Base-by-base conservation (phyloP, 2,329 filamentous ascomycete species). In the Colletotrichum salicis region DNA sequence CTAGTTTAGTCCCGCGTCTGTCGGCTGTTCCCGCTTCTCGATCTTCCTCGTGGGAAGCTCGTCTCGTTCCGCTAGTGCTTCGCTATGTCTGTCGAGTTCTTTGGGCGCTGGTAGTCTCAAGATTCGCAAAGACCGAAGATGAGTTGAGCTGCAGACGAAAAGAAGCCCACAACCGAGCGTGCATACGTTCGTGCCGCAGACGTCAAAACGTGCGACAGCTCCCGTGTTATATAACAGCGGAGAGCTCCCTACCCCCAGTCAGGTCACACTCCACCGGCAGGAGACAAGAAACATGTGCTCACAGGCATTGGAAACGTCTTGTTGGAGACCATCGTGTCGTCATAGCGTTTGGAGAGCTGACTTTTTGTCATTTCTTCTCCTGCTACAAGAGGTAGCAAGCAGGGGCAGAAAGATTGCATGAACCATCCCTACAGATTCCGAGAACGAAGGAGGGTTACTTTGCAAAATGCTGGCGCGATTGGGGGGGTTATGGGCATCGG, bases 381-480 rank as follows among this genome's bases (percentile, higher is more conserved):
- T 48, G 19, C 19, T 48, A n/a, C 19, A 48, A 22, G 3, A 22
- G 19, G 7, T n/a, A 48, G 41, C 41, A n/a, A 6, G 55, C 31
- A 5, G 64, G 45, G 19, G 45, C 22, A 22, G 37, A 11, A 11
- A 5, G 57, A 48, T 2, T 54, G 68, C 68, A 71, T 71, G 41
- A 71, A 68, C 31, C 58, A 68, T 68, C 64, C 57, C 37, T 62
- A 57, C 51, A n/a, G 11, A 15, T 24, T 33, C 24, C 13, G n/a
- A 56, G 15, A 45, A 55, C 11, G 19, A 64, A 22, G n/a, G 29
- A 54, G 24, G 27, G 29, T 27, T 51, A 29, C 60, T 48, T 48
- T 48, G 19, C 41, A 48, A 48, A 27, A 37, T 15, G 31, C 60
- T 37, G 60, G n/a, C 48, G n/a, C 48, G 37, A 15, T 19, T 10